Conservation (phyloP, 2,329 filamentous ascomycete genomes). For the Herpotrichia juniperi region DNA sequence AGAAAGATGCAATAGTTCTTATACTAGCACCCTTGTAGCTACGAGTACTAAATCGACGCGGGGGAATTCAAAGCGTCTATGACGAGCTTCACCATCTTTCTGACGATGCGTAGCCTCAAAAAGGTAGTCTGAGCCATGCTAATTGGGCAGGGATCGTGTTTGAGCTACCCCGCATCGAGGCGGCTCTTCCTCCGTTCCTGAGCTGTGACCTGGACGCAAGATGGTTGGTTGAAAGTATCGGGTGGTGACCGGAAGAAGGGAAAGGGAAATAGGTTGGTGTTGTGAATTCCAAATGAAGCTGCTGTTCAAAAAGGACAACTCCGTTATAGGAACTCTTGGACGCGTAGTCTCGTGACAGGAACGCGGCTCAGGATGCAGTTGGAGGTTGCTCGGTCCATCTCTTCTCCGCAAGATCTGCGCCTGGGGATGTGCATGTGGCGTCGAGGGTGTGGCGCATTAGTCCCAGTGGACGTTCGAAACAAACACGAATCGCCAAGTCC, state of each 20-base stretch:
- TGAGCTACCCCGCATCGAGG: constrained; percentile 3
- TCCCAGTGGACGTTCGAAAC: constrained; percentile 24
- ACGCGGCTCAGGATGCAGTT: background rate
- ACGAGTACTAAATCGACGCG: background rate
- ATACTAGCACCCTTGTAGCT: no score
- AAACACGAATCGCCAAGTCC: constrained; percentile 44
- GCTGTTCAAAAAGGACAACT: background rate
- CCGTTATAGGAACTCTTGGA: background rate
- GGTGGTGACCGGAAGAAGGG: constrained; percentile 1
- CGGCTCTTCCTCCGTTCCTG: constrained; percentile 5
- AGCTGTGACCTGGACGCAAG: background rate
- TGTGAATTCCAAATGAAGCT: constrained; percentile 2
- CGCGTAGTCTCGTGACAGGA: background rate
- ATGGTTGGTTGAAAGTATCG: background rate
- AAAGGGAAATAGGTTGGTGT: background rate
- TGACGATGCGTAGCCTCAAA: background rate
- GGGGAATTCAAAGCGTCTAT: background rate
- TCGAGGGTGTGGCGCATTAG: constrained; percentile 26
- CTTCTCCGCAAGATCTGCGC: no score
- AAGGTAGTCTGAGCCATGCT: background rate
- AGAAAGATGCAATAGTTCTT: no score
- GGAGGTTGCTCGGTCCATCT: background rate
- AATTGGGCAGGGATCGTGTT: background rate
- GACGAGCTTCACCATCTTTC: background rate
- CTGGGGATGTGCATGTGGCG: no score